Percentiles rank a stretch among this genome's conserved stretches.
Conservation (phyloP, 345 rosid species). For the Aquilaria yunnanensis region DNA sequence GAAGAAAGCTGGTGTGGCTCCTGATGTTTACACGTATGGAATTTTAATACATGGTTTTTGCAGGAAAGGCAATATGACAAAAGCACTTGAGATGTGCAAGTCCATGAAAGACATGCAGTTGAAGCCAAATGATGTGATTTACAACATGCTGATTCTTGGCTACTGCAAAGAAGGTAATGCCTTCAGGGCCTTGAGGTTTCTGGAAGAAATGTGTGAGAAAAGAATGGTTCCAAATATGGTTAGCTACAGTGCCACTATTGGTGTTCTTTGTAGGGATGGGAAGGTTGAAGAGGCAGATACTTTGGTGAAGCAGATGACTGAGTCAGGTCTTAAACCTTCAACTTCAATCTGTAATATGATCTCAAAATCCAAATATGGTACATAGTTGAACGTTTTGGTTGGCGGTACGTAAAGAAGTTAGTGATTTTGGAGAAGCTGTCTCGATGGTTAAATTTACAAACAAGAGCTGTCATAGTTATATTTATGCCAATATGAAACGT, state of each 20-base stretch:
- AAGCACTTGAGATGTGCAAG: constrained; percentile 49
- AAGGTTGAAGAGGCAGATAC: constrained; percentile 58
- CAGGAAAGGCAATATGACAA: constrained; percentile 62
- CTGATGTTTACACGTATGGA: constrained; percentile 56
- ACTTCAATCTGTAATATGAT: constrained; percentile 34
- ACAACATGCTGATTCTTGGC: constrained; percentile 63
- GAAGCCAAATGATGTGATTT: constrained; percentile 58
- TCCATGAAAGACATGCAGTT: constrained; percentile 39
- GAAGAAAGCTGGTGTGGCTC: constrained; percentile 51
- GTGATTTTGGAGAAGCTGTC: background rate
- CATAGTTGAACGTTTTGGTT: background rate
- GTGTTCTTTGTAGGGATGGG: constrained; percentile 55
- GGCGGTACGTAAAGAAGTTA: background rate
- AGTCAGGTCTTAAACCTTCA: constrained; percentile 40
- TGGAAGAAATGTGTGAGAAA: constrained; percentile 50
- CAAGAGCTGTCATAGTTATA: too few species aligned
- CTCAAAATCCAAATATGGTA: constrained; percentile 28
- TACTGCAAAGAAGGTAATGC: constrained; percentile 72
- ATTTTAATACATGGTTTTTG: constrained; percentile 68
- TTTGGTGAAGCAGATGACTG: constrained; percentile 46
- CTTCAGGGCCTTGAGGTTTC: constrained; percentile 55
- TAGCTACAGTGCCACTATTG: constrained; percentile 49
- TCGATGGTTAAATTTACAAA: too few species aligned
- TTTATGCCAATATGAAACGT: too few species aligned
- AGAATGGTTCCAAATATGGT: constrained; percentile 55